Evolutionary conservation across 1,139 yeast genomes (phyloP).

Genomic region (Zygosaccharomyces sapae): DNA sequence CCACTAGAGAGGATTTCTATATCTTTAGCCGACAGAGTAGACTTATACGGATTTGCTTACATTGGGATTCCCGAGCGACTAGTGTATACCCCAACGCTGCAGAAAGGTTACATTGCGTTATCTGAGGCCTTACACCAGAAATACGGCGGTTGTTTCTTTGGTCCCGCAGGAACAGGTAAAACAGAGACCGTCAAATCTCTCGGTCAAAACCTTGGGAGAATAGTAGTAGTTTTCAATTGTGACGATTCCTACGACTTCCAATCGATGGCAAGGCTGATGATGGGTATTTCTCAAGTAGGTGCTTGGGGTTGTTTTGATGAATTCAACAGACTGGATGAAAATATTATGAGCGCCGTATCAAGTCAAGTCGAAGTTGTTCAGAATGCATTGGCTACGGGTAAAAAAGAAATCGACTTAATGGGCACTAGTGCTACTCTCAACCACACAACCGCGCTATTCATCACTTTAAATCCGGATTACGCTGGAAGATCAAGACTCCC

Average conservation of each 20-base stretch:
- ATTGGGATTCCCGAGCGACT: conserved; percentile 70
- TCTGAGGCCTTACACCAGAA: conserved; percentile 69
- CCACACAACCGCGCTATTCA: conserved; percentile 65
- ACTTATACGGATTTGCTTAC: conserved; percentile 77
- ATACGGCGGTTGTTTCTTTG: conserved; percentile 88
- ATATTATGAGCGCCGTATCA: conserved; percentile 78
- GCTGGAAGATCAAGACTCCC: conserved; percentile 81
- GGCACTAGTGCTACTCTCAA: conserved; percentile 46
- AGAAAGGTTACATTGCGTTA: conserved; percentile 63
- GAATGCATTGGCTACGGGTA: conserved; percentile 39
- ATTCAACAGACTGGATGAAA: conserved; percentile 73
- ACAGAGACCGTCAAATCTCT: conserved; percentile 87
- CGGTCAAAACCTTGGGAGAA: conserved; percentile 73
- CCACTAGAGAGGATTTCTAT: conserved; percentile 42
- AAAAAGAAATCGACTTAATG: conserved; percentile 44
- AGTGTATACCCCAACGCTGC: conserved; percentile 73
- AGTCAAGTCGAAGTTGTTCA: conserved; percentile 77
- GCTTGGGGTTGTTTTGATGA: conserved; percentile 98
- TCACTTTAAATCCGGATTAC: conserved; percentile 91
- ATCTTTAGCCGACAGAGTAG: conserved; percentile 49
- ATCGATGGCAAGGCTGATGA: conserved; percentile 70
- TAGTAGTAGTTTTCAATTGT: conserved; percentile 85
- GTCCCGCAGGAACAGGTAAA: conserved; percentile 98
- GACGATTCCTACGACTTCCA: conserved; percentile 85
- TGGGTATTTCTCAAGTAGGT: conserved; percentile 83